These are phyloP conservation scores for Lizanozyma gosingica DNA, from an alignment of 1,139 yeast genomes.

Conservation along the genomic window DNA sequence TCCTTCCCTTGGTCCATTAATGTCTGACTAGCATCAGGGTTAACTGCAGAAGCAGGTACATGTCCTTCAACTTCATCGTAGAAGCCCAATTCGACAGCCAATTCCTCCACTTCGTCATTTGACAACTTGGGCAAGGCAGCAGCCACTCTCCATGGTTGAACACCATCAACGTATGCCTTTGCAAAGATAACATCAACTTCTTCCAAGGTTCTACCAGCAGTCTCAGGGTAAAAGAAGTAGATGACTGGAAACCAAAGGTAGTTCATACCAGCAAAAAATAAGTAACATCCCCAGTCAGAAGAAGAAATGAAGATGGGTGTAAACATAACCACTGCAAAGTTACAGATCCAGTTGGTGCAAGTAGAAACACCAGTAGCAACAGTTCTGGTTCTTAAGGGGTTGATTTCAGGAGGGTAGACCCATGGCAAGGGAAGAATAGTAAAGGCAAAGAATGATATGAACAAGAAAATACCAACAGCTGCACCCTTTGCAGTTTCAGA, in stretches of 20 bases:
- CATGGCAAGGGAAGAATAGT: constrained; percentile 52
- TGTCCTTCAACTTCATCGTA: constrained; percentile 32
- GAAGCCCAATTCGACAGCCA: constrained; percentile 37
- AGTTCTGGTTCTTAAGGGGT: constrained; percentile 55
- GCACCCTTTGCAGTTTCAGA: constrained; percentile 15
- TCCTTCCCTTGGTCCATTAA: too few relatives aligned
- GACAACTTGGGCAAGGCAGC: constrained; percentile 41
- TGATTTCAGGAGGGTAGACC: constrained; percentile 56
- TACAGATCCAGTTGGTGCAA: constrained; percentile 42
- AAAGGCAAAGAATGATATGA: constrained; percentile 46
- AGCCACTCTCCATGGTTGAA: constrained; percentile 48
- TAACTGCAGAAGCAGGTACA: too few relatives aligned
- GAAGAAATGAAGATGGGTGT: constrained; percentile 42
- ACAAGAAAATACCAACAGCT: constrained; percentile 43
- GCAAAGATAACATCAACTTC: constrained; percentile 38
- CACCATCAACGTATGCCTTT: constrained; percentile 34
- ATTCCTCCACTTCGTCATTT: constrained; percentile 33
- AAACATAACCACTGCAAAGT: constrained; percentile 45
- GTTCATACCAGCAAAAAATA: constrained; percentile 2
- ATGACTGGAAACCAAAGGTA: constrained; percentile 28
- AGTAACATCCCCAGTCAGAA: constrained; percentile 37
- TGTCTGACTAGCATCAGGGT: too few relatives aligned
- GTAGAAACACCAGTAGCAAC: constrained; percentile 41
- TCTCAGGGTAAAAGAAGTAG: constrained; percentile 40
- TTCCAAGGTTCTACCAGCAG: constrained; percentile 40